Conservation (phyloP, 208 protist species). For the Acanthamoeba healyi region DNA sequence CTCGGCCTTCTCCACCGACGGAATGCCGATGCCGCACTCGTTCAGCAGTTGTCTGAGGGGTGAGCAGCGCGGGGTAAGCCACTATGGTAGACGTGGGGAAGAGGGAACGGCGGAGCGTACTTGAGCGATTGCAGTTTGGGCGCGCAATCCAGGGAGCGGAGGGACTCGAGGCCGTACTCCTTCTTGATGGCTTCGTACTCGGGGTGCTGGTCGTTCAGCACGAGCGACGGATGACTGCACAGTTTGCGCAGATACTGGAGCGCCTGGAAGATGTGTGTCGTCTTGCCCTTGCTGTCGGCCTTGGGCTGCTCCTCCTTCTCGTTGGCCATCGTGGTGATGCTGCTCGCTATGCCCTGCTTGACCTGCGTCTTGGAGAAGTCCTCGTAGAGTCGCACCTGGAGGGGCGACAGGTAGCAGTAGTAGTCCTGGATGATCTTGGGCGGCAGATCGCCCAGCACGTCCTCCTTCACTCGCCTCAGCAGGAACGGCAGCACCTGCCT, state of each 20-base stretch:
- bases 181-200: slow-evolving; percentile 76
- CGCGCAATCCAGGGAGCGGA: slow-evolving; percentile 82
- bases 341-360: slow-evolving; percentile 58
- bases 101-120: slow-evolving; percentile 45
- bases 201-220: slow-evolving; percentile 87
- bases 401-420: slow-evolving; percentile 89
- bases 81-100: neutral
- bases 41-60: slow-evolving; percentile 86
- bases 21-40: slow-evolving; percentile 90
- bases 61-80: neutral
- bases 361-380: slow-evolving; percentile 72
- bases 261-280: slow-evolving; percentile 90
- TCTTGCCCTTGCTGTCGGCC: slow-evolving; percentile 48
- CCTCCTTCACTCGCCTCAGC: slow-evolving; percentile 93
- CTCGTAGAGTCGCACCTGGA: slow-evolving; percentile 89
- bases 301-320: neutral
- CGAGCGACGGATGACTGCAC: slow-evolving; percentile 91
- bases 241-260: slow-evolving; percentile 93
- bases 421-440: slow-evolving; percentile 95
- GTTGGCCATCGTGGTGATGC: slow-evolving; percentile 1
- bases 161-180: neutral
- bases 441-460: slow-evolving; percentile 93
- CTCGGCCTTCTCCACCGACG: neutral
- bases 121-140: slow-evolving; percentile 90
- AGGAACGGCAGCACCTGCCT: slow-evolving; percentile 94